These are phyloP conservation scores for Hymenoscyphus albidus DNA, from an alignment of 2,329 filamentous ascomycete species.

Conservation along the genomic window DNA sequence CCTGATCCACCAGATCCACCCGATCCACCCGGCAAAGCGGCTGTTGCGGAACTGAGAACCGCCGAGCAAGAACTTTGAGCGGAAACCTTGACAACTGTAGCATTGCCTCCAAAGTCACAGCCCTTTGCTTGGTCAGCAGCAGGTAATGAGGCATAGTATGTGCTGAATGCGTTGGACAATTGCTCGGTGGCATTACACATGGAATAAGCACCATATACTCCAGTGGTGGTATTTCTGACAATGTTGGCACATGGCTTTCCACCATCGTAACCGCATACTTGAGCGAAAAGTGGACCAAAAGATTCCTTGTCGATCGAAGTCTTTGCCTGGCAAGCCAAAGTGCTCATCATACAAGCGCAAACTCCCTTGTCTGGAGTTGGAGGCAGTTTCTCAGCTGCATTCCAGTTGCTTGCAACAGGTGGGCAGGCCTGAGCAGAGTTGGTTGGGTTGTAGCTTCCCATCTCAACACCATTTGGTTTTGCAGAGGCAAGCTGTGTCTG, in stretches of 20 bases:
- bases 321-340: slow-evolving; percentile 65
- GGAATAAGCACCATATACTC: slow-evolving; percentile 69
- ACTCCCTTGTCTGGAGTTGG: slow-evolving; percentile 75
- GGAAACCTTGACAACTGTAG: slow-evolving; percentile 40
- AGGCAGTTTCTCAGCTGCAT: slow-evolving; percentile 62
- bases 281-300: slow-evolving; percentile 62
- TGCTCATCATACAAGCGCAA: slow-evolving; percentile 79
- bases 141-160: slow-evolving; percentile 39
- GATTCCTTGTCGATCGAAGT: slow-evolving; percentile 51
- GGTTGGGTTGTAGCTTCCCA: slow-evolving; percentile 62
- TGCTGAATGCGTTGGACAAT: slow-evolving; percentile 72
- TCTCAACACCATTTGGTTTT: slow-evolving; percentile 53
- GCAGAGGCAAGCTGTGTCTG: slow-evolving; percentile 37
- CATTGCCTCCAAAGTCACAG: slow-evolving; percentile 69
- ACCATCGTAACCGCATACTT: slow-evolving; percentile 46
- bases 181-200: slow-evolving; percentile 70
- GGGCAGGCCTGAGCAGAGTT: slow-evolving; percentile 29
- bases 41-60: slow-evolving; percentile 20
- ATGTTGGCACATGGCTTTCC: slow-evolving; percentile 25
- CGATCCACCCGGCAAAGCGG: slow-evolving; percentile 11
- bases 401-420: slow-evolving; percentile 25
- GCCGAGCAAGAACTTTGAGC: slow-evolving; percentile 24
- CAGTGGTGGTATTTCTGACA: slow-evolving; percentile 54
- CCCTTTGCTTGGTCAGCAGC: slow-evolving; percentile 43
- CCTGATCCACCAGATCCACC: slow-evolving; percentile 3